Percentiles rank a stretch among this genome's conserved stretches.
phyloP scores from a whole-genome alignment of 2,329 filamentous ascomycete species.

The Sporothrix protearum region DNA sequence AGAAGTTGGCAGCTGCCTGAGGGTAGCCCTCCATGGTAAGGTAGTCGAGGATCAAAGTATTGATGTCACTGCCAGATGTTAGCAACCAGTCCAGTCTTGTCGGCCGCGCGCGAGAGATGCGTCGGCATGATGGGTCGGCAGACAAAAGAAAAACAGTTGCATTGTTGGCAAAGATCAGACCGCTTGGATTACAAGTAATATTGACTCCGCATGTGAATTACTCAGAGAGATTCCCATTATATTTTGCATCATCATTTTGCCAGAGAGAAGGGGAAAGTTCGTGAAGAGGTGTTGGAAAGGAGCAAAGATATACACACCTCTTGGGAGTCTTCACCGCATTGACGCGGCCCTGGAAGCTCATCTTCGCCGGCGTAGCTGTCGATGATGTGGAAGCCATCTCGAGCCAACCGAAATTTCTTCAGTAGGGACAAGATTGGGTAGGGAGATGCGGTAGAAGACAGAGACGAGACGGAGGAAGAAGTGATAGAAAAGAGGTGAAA shows the following conservation, averaged over 20 bases:
- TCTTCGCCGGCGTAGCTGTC: constrained; percentile 65
- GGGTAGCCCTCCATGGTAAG: constrained; percentile 94
- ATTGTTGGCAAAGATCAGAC: constrained; percentile 29
- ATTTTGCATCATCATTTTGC: constrained; percentile 73
- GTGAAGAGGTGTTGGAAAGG: not conserved
- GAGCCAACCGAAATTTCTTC: constrained; percentile 33
- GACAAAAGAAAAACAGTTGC: constrained; percentile 31
- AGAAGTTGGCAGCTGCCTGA: constrained; percentile 87
- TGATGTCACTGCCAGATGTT: constrained; percentile 70
- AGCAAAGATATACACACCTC: constrained; percentile 54
- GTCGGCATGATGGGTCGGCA: not conserved
- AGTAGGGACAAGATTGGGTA: not conserved
- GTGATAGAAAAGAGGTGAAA: not conserved
- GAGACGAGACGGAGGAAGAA: not conserved
- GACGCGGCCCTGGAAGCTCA: constrained; percentile 75
- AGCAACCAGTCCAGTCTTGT: not conserved
- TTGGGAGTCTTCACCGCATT: constrained; percentile 84
- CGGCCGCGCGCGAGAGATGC: not conserved
- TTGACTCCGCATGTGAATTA: constrained; percentile 78
- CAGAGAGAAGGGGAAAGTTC: constrained; percentile 29
- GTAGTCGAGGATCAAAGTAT: constrained; percentile 93
- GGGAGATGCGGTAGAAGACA: not conserved
- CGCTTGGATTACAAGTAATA: constrained; percentile 58
- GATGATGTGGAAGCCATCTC: constrained; percentile 64
- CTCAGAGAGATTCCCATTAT: constrained; percentile 99